Percentiles rank a stretch among this genome's conserved stretches.
Evolutionary conservation across 225 moss, liverwort and hornwort genomes (phyloP).

Genomic region (Ulota crispa): DNA sequence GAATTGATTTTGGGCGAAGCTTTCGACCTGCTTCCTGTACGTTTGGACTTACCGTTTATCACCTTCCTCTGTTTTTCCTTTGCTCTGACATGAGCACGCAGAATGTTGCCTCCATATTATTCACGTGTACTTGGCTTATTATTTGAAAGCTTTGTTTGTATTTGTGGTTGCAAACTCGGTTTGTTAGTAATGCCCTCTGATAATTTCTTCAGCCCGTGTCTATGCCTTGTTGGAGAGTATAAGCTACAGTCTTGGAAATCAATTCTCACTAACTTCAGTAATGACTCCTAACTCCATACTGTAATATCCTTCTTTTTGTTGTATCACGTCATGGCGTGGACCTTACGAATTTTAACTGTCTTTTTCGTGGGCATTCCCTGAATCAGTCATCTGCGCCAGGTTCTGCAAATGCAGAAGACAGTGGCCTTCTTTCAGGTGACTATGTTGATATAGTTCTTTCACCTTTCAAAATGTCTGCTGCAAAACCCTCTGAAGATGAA

Average conservation of each 20-base stretch:
- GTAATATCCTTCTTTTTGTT: background rate
- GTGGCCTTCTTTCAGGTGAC: constrained; percentile 49
- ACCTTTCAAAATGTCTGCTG: constrained; percentile 41
- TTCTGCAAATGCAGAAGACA: constrained; percentile 42
- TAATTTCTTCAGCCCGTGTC: background rate
- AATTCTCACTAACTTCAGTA: background rate
- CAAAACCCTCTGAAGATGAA: constrained; percentile 36
- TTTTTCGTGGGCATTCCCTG: constrained; percentile 12
- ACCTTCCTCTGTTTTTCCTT: background rate
- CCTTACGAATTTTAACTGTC: background rate
- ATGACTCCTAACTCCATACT: background rate
- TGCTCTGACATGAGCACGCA: background rate
- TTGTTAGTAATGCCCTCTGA: background rate
- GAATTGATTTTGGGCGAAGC: constrained; percentile 75
- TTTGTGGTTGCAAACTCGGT: background rate
- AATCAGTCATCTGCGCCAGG: constrained; percentile 39
- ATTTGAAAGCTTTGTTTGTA: constrained; percentile 2
- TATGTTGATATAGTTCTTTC: constrained; percentile 48
- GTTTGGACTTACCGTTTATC: constrained; percentile 22
- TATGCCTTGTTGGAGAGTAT: background rate
- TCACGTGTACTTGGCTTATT: background rate
- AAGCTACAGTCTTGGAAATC: background rate
- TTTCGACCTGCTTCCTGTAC: constrained; percentile 68
- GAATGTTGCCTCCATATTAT: background rate
- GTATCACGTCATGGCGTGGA: background rate